A percentile compares a stretch with the other conserved stretches of the same genome.
Evolutionary conservation across 176 grass and related monocot genomes (phyloP).

Genomic region (Elaeis guineensis): DNA sequence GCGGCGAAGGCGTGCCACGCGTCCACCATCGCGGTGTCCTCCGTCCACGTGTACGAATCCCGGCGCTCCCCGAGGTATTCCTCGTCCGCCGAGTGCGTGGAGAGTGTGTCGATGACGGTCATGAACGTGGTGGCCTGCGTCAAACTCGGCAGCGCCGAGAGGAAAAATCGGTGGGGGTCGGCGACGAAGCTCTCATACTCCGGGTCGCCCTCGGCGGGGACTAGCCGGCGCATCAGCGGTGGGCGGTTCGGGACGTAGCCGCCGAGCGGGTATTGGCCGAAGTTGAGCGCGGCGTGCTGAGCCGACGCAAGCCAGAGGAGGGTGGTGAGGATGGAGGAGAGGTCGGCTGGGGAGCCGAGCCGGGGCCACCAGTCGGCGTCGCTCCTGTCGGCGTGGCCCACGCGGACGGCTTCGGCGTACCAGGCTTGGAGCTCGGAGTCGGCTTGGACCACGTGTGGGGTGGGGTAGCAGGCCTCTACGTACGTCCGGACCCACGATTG

Average conservation of each 20-base stretch:
- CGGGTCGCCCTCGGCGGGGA: constrained; percentile 68
- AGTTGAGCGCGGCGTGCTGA: constrained; percentile 93
- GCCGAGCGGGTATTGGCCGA: constrained; percentile 92
- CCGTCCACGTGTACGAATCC: constrained; percentile 61
- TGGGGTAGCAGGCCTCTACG: constrained; percentile 55
- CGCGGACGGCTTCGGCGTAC: constrained; percentile 59
- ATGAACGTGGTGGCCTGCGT: constrained; percentile 90
- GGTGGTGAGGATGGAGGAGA: constrained; percentile 63
- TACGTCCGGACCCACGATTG: constrained; percentile 45
- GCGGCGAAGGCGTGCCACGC: constrained; percentile 47
- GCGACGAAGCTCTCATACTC: constrained; percentile 56
- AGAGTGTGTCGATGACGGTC: constrained; percentile 97
- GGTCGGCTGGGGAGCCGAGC: constrained; percentile 34
- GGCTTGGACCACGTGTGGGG: constrained; percentile 29
- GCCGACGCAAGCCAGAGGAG: constrained; percentile 87
- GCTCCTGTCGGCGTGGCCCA: constrained; percentile 71
- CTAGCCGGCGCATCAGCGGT: constrained; percentile 81
- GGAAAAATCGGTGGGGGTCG: constrained; percentile 77
- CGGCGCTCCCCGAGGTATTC: constrained; percentile 76
- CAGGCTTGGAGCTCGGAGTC: constrained; percentile 84
- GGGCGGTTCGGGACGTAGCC: constrained; percentile 92
- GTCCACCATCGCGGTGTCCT: constrained; percentile 39
- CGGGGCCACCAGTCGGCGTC: constrained; percentile 87
- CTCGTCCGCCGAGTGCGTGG: constrained; percentile 91
- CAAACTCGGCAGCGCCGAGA: constrained; percentile 80